These are phyloP conservation scores for Alternaria infectoria DNA, from an alignment of 2,329 filamentous ascomycete genomes.

Conservation along the genomic window DNA sequence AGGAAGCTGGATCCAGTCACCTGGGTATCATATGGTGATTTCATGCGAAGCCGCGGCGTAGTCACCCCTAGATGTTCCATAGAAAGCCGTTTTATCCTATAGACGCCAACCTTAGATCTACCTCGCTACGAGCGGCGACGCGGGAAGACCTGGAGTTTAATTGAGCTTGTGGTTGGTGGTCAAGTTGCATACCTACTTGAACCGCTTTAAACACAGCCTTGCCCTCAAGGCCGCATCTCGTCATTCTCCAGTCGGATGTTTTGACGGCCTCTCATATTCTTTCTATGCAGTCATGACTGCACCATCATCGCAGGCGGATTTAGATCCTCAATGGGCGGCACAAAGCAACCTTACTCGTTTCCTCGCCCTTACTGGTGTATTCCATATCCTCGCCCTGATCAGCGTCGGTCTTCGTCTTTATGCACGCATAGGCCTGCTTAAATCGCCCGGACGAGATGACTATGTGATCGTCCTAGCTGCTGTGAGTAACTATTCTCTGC, in stretches of 20 bases:
- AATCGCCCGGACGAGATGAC: constrained; percentile 2
- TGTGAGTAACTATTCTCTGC: background rate
- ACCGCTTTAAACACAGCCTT: background rate
- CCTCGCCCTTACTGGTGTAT: constrained; percentile 1
- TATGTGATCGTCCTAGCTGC: background rate
- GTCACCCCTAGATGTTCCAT: background rate
- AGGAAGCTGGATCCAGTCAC: background rate
- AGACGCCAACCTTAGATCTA: background rate
- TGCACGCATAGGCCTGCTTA: constrained; percentile 3
- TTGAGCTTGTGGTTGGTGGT: background rate
- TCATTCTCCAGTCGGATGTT: background rate
- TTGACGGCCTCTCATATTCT: background rate
- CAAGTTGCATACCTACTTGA: background rate
- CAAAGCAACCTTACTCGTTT: constrained; percentile 9
- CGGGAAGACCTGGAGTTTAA: background rate
- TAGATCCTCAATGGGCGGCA: constrained; percentile 10
- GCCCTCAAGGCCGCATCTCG: background rate
- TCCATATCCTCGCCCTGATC: background rate
- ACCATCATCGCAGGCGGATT: background rate
- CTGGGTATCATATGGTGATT: background rate
- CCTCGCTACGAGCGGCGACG: background rate
- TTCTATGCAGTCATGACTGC: background rate
- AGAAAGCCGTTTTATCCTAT: background rate
- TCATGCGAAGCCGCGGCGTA: background rate
- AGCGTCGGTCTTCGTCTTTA: constrained; percentile 6